Evolutionary conservation across 257 asterid genomes (phyloP).

Genomic region (Przewalskia tangutica): DNA sequence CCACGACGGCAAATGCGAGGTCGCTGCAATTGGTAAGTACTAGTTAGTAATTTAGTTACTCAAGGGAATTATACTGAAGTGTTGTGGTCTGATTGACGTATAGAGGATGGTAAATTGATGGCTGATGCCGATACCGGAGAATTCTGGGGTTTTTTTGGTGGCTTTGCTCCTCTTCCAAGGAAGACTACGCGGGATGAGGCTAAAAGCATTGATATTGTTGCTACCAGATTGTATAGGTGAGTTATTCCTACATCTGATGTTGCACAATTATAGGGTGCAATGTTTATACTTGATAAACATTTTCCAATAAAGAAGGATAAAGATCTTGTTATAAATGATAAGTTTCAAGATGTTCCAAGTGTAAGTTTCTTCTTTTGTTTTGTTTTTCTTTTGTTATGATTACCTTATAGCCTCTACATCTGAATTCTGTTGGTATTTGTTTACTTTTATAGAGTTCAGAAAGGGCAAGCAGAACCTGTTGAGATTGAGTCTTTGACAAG

Average conservation of each 20-base stretch:
- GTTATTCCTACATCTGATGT: conserved; percentile 10
- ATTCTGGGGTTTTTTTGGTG: conserved; percentile 98
- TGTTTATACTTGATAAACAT: neutral
- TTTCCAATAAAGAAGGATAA: neutral
- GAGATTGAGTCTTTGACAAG: conserved; percentile 64
- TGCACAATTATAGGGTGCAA: conserved; percentile 1
- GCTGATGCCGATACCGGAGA: conserved; percentile 99
- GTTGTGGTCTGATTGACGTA: conserved; percentile 17
- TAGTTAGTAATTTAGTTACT: conserved; percentile 8
- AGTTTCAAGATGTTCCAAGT: neutral
- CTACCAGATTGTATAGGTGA: conserved; percentile 74
- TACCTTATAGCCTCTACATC: neutral
- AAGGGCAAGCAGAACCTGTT: conserved; percentile 62
- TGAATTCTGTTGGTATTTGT: neutral
- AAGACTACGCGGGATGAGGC: conserved; percentile 47
- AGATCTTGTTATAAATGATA: neutral
- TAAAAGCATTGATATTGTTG: conserved; percentile 29
- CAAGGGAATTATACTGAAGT: conserved; percentile 14
- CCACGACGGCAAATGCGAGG: conserved; percentile 95
- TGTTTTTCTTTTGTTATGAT: neutral
- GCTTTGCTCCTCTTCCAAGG: conserved; percentile 99
- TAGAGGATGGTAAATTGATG: conserved; percentile 97
- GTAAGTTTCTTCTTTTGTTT: neutral
- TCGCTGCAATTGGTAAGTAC: conserved; percentile 81
- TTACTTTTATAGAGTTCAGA: conserved; percentile 42